Percentiles rank a stretch among this genome's conserved stretches.
phyloP scores from a whole-genome alignment of 139 green algal genomes.

The Tetraselmis chui region DNA sequence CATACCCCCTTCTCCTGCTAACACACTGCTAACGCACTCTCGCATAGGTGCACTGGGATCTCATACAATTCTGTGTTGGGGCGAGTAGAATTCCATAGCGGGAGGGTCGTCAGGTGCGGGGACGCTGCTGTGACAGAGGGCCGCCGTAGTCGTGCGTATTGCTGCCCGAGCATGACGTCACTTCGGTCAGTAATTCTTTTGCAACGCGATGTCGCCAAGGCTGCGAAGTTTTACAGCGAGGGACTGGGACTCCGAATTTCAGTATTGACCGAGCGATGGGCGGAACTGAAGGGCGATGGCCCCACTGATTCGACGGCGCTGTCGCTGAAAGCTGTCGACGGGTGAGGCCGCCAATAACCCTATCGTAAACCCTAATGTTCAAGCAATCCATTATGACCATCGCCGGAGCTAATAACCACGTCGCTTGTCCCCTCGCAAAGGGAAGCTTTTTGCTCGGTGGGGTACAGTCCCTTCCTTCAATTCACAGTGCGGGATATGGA shows the following conservation, averaged over 20 bases:
- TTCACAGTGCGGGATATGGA: conserved; percentile 72
- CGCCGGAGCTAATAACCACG: too few species aligned
- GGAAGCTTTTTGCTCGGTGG: conserved; percentile 47
- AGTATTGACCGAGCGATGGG: conserved; percentile 61
- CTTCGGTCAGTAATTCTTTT: conserved; percentile 57
- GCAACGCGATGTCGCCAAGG: conserved; percentile 56
- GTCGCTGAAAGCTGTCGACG: conserved; percentile 43
- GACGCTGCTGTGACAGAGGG: too few species aligned
- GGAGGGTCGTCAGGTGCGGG: too few species aligned
- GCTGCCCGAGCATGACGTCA: conserved; percentile 15
- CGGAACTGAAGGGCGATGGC: conserved; percentile 52
- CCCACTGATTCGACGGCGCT: conserved; percentile 28
- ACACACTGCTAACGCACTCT: too few species aligned
- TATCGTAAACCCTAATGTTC: too few species aligned
- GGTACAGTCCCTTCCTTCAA: conserved; percentile 56
- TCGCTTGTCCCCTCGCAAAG: conserved; percentile 26
- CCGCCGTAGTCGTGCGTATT: too few species aligned
- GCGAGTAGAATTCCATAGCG: too few species aligned
- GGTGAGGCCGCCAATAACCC: too few species aligned
- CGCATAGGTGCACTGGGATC: too few species aligned
- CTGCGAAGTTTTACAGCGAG: conserved; percentile 57
- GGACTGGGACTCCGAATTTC: conserved; percentile 53
- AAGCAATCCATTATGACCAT: too few species aligned
- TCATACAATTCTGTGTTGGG: too few species aligned
- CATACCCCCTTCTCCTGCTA: too few species aligned